Base-by-base conservation (phyloP, 2,329 filamentous ascomycete species). In the Apiospora marii region DNA sequence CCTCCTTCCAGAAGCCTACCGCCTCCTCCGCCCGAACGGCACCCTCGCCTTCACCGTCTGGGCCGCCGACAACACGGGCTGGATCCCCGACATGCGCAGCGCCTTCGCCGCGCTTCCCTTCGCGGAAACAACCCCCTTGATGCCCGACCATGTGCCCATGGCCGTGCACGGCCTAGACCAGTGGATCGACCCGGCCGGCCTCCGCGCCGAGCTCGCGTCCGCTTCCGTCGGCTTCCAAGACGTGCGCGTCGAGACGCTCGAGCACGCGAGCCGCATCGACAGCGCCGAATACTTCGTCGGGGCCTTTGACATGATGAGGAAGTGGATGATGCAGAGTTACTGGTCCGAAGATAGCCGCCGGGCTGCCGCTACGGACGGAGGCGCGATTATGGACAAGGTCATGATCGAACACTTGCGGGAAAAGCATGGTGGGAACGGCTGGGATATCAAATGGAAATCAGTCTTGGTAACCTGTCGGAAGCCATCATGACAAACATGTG, bases 1-100 rank as follows among this genome's bases (percentile, higher is more conserved):
- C 58, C 5, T 37, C 0, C 16, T 13, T 13, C 24, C 19, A 46
- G 67, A 69, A 37, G 67, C 67, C 19, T 19, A 69, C 67, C 67
- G 67, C 44, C 67, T 69, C 19, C 67, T 69, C 27, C 67, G 67
- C 27, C 67, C 67, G 10, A 24, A 49, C 27, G 67, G 67, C 44
- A 37, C 7, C 27, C 67, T 69, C 44, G 67, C 44, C 67, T 69
- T 69, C 67, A 69, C 24, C 44, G 67, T 69, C 44, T 69, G 67
- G 67, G 27, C 67, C 27, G n/a, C 14, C 44, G 67, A 44, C 44
- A 69, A 69, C 67, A n/a, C 44, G 44, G 44, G 67, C 27, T 49
- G 44, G 44, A 49, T 49, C 16, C 27, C 44, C 8, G 67, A 69
- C 44, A 46, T 69, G 67, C 67, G 27, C 44, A 37, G 44, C 27